Percentiles rank a stretch among this genome's conserved stretches.
Evolutionary conservation across 2,329 filamentous ascomycete genomes (phyloP).

Genomic region (Paradendryphiella salina): DNA sequence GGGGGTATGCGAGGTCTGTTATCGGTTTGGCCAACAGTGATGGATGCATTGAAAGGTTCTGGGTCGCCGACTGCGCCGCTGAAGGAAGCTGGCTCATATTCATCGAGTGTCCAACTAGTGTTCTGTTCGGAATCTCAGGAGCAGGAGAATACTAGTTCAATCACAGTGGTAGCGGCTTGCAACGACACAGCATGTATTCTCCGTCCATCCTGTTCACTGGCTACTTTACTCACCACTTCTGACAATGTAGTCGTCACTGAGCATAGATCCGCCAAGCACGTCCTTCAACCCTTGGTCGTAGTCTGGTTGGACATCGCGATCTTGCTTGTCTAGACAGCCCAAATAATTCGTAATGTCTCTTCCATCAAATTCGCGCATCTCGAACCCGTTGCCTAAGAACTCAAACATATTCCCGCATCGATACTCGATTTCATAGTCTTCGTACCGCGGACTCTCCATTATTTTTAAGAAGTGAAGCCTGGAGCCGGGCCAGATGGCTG

Average conservation of each 20-base stretch:
- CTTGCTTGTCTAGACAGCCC: conserved; percentile 45
- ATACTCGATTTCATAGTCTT: conserved; percentile 32
- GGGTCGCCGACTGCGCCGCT: conserved; percentile 1
- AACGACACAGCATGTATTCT: not conserved
- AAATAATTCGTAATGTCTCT: conserved; percentile 54
- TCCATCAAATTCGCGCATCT: conserved; percentile 52
- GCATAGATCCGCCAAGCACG: conserved; percentile 42
- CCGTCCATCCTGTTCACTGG: not conserved
- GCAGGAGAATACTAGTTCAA: not conserved
- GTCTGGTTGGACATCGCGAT: conserved; percentile 47
- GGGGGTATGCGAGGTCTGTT: not conserved
- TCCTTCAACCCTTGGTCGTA: conserved; percentile 48
- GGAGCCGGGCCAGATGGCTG: conserved; percentile 29
- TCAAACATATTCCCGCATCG: conserved; percentile 24
- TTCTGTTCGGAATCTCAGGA: not conserved
- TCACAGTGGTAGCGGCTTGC: not conserved
- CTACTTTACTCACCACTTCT: conserved; percentile 13
- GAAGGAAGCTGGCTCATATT: no score
- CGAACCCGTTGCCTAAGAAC: conserved; percentile 44
- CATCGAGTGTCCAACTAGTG: no score
- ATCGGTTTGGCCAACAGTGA: conserved; percentile 8
- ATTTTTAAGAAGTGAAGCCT: conserved; percentile 32
- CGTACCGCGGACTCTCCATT: conserved; percentile 24
- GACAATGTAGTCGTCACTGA: conserved; percentile 35
- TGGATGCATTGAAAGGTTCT: conserved; percentile 4